Evolutionary conservation across 148 eudicot species (phyloP), one percentile per base, ranked within the genome.

Genomic region (Vaccinium darrowii): DNA sequence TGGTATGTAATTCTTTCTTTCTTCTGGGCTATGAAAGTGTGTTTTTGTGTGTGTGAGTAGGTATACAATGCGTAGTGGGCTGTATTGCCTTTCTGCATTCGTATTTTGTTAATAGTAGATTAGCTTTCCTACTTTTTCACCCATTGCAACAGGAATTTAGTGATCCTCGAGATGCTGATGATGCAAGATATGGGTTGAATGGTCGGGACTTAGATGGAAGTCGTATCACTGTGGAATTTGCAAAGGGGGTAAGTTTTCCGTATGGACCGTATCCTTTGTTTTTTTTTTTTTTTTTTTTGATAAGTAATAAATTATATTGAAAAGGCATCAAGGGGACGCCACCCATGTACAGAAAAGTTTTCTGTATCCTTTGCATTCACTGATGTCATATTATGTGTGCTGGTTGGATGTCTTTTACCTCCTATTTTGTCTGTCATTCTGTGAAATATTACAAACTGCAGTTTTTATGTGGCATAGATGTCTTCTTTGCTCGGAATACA

Each of bases 121-220:
- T 75, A 60, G 69, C 73, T 79, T 82, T 85, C 53, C 80, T 74
- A 49, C 76, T 87, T 53, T 76, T 79, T 85, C 30, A 25, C 83
- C 18, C 19, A 18, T 84, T 81, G 81, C 36, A 80, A 89, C 89
- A 93, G 95, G 95, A 93, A 78, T 93, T 87, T 86, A 92, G 95
- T 73, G 95, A 93, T 87, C 91, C 95, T 76, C 94, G 95, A 79
- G 95, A 93, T 88, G 95, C 95, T 57, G 95, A 93, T 73, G 95
- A 93, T 86, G 95, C 95, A 69, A 90, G 91, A 88, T 88, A 93
- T 82, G 57, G 88, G 79, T 82, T 93, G 78, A 90, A 92, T 87
- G 93, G 93, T 2, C 90, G 95, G 30, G 95, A 93, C 52, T 84
- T 90, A 62, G 94, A 92, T 87, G 95, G 95, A 57, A 92, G 92